Base-by-base conservation (phyloP, 371 early-diverging fungal species). In the Cokeromyces recurvatus region DNA sequence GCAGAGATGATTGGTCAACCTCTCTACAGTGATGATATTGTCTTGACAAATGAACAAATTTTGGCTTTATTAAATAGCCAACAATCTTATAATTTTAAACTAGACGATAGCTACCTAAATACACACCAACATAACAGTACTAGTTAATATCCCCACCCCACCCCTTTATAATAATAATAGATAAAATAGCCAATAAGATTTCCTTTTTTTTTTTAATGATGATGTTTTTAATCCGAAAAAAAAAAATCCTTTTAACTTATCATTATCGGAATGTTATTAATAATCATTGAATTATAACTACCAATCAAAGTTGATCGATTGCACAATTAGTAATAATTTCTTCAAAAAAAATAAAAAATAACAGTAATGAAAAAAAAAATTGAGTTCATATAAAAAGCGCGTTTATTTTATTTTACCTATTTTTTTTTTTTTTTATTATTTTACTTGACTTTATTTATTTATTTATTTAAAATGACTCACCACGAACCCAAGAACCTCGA, bases 401-500 rank as follows among this genome's bases (percentile, higher is more conserved):
- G 32, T 32, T 49, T 29, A 8, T 4, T 21, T 32, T 21, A 1
- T 43, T 38, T 38, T 15, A 21, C 24, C n/a, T 41, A 21, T 19
- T 41, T 53, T 37, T 46, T 17, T 38, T n/a, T n/a, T n/a, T n/a
- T n/a, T n/a, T n/a, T n/a, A n/a, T n/a, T 14, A 37, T 57, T 27
- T 46, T 41, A 11, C 35, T 39, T 24, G 29, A 19, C 23, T 16
- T 38, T 29, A 10, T 24, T 31, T 29, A 37, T 24, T 32, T 21
- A 48, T 34, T 43, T 38, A 38, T 42, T 23, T 25, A 57, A 43
- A 31, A 43, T 52, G 51, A 16, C 45, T 21, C 42, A 47, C 40
- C 24, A 48, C 37, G 43, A 59, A 50, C 59, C 60, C 57, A 62
- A 62, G 38, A 47, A 53, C 50, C 58, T 62, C 20, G 51, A 19